Evolutionary conservation across 176 grass and related monocot species (phyloP).

Genomic region (Puccinellia tenuiflora): DNA sequence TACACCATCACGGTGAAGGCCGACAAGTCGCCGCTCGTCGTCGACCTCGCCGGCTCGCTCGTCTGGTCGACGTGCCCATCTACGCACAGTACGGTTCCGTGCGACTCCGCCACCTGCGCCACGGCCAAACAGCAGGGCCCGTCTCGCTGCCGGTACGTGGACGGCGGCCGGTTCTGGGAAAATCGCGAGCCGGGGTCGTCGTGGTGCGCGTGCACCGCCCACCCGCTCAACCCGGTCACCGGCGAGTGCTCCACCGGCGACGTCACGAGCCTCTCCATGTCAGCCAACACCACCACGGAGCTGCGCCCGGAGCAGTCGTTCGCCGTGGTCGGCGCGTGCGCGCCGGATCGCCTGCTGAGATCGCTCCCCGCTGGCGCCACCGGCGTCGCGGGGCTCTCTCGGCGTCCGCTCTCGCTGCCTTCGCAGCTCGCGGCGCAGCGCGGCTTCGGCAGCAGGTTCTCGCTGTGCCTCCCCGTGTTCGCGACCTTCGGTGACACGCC

Average conservation of each 20-base stretch:
- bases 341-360: background rate
- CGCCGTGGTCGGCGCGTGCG: conserved; percentile 28
- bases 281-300: conserved; percentile 11
- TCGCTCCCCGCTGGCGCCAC: conserved; percentile 20
- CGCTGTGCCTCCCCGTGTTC: conserved; percentile 42
- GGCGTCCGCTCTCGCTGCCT: conserved; percentile 19
- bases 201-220: conserved; percentile 21
- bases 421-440: conserved; percentile 35
- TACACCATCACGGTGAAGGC: conserved; percentile 5
- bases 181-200: background rate
- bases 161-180: conserved; percentile 13
- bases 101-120: background rate
- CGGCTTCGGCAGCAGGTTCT: conserved; percentile 31
- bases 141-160: conserved; percentile 9
- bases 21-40: conserved; percentile 1
- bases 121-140: background rate
- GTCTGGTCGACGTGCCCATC: conserved; percentile 25
- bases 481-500: conserved; percentile 39
- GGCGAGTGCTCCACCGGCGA: conserved; percentile 28
- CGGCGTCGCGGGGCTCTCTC: conserved; percentile 45
- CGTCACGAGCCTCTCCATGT: conserved; percentile 21
- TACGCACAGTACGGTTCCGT: conserved; percentile 1
- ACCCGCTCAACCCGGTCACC: conserved; percentile 32
- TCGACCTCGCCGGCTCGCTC: conserved; percentile 31
- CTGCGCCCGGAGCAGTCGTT: background rate